Conservation (phyloP, 2,329 filamentous ascomycete genomes). For the Penicillium sp. region DNA sequence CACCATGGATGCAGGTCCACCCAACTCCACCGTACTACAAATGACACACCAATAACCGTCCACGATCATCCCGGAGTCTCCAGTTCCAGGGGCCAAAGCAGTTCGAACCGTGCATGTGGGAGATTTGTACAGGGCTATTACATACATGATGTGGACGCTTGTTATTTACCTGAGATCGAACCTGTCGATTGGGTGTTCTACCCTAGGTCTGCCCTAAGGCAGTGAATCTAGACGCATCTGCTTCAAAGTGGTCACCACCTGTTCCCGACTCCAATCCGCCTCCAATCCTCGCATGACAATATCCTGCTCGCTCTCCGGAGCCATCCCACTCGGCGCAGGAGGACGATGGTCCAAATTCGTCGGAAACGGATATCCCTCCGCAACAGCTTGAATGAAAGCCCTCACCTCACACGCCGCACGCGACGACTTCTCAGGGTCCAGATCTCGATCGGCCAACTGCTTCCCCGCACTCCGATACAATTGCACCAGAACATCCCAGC, state of each 20-base stretch:
- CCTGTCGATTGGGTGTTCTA: background rate
- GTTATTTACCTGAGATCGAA: background rate
- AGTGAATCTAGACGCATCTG: slow-evolving; percentile 42
- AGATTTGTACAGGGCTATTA: background rate
- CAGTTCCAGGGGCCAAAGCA: slow-evolving; percentile 7
- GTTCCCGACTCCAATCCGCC: slow-evolving; percentile 44
- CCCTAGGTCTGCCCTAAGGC: too few relatives aligned
- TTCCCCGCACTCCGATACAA: slow-evolving; percentile 48
- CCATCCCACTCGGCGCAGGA: slow-evolving; percentile 62
- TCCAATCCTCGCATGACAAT: slow-evolving; percentile 52
- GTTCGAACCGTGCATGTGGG: background rate
- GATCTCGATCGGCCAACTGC: slow-evolving; percentile 19
- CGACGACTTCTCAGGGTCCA: slow-evolving; percentile 14
- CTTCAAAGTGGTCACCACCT: slow-evolving; percentile 48
- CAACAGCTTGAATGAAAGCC: slow-evolving; percentile 57
- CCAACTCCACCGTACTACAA: slow-evolving; percentile 6
- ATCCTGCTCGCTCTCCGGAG: slow-evolving; percentile 63
- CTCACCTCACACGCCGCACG: slow-evolving; percentile 45
- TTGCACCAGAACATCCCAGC: slow-evolving; percentile 58
- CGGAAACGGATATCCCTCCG: slow-evolving; percentile 65
- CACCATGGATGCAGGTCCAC: slow-evolving; percentile 18
- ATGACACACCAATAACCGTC: slow-evolving; percentile 10
- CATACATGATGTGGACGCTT: background rate
- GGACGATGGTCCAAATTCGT: slow-evolving; percentile 64
- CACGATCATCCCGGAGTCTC: background rate